Percentiles rank a stretch among this genome's conserved stretches.
phyloP scores from a whole-genome alignment of 352 stramenopile species.

The Globisporangium irregulare region DNA sequence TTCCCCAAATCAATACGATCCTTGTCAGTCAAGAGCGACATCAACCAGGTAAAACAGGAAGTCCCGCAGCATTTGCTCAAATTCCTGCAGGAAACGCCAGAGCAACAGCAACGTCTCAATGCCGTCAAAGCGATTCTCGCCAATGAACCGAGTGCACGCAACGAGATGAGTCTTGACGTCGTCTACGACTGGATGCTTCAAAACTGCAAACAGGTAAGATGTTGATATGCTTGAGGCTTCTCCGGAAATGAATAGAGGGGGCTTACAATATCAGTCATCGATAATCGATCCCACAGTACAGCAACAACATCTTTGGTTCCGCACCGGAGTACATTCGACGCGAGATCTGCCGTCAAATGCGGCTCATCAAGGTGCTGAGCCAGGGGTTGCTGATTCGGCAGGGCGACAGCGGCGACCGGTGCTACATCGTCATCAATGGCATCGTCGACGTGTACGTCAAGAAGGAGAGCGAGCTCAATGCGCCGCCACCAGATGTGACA shows the following conservation, averaged over 20 bases:
- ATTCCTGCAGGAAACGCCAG: conserved; percentile 47
- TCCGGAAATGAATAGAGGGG: not conserved
- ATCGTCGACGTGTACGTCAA: conserved; percentile 72
- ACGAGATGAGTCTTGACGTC: conserved; percentile 64
- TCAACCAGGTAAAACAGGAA: conserved; percentile 24
- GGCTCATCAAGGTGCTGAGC: conserved; percentile 53
- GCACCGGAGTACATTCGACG: conserved; percentile 74
- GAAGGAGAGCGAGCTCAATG: conserved; percentile 38
- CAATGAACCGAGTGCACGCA: conserved; percentile 47
- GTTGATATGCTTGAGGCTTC: not conserved
- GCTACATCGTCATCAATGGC: conserved; percentile 78
- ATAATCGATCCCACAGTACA: conserved; percentile 31
- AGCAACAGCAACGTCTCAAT: conserved; percentile 48
- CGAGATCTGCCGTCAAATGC: conserved; percentile 78
- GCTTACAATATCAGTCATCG: not conserved
- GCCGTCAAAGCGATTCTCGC: conserved; percentile 51
- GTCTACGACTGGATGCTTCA: conserved; percentile 80
- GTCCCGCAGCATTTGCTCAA: conserved; percentile 52
- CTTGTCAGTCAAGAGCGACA: not conserved
- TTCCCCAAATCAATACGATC: conserved; percentile 4
- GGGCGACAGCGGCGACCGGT: conserved; percentile 66
- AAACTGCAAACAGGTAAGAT: conserved; percentile 65
- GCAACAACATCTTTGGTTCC: conserved; percentile 79
- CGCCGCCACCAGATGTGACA: not conserved
- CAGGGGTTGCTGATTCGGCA: conserved; percentile 64